phyloP scores from a whole-genome alignment of 2,329 filamentous ascomycete species.

The Calonectria naviculata region DNA sequence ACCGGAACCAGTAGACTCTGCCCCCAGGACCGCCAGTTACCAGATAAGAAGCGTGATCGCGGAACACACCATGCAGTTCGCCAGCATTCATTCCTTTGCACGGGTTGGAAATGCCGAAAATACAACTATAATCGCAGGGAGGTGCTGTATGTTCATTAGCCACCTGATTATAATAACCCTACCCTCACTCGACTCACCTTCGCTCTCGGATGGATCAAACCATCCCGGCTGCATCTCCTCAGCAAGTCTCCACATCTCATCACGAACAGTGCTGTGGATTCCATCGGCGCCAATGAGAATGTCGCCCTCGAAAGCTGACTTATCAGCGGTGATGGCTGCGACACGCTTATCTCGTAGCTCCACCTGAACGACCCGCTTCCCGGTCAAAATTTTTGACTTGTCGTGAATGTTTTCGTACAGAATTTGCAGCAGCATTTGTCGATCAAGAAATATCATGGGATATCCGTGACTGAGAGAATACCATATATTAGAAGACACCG shows the following conservation, averaged over 20 bases:
- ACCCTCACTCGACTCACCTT: neutral
- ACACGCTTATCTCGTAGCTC: conserved; percentile 21
- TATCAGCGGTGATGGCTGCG: conserved; percentile 45
- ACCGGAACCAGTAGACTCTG: conserved; percentile 54
- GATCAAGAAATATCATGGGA: conserved; percentile 46
- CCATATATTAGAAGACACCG: neutral
- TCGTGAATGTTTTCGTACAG: conserved; percentile 47
- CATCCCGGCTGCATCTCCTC: neutral
- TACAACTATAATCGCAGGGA: conserved; percentile 15
- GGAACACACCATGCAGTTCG: neutral
- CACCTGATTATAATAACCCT: neutral
- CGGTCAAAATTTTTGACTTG: conserved; percentile 35
- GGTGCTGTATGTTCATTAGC: neutral
- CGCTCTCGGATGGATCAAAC: neutral
- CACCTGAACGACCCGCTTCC: conserved; percentile 24
- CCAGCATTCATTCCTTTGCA: conserved; percentile 6
- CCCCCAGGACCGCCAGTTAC: conserved; percentile 6
- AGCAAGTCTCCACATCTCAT: conserved; percentile 34
- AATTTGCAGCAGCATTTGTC: conserved; percentile 45
- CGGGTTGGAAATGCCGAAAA: conserved; percentile 23
- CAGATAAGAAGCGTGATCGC: neutral
- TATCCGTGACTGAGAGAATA: conserved; percentile 38
- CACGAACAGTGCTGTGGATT: conserved; percentile 50
- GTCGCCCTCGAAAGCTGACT: conserved; percentile 41
- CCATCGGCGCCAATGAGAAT: conserved; percentile 53